phyloP scores from a whole-genome alignment of 306 rosid species.

The Coriaria nepalensis region DNA sequence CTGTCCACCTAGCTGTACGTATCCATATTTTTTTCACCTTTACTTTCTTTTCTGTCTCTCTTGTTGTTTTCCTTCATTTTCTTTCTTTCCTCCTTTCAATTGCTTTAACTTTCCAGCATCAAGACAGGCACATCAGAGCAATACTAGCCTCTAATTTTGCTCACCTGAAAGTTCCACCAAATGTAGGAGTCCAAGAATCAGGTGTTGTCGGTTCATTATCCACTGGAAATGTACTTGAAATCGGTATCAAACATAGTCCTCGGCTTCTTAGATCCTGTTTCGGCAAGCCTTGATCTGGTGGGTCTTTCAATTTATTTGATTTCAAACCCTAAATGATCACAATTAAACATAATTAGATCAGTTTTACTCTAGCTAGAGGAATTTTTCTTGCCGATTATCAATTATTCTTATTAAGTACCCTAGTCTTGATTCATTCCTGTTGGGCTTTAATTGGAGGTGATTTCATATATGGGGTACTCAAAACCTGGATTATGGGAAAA shows the following conservation, averaged over 20 bases:
- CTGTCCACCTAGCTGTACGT: no score
- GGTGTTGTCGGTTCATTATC: constrained; percentile 42
- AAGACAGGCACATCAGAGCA: no score
- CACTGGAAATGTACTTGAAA: constrained; percentile 69
- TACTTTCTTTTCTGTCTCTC: no score
- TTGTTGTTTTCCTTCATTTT: no score
- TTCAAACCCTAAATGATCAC: constrained; percentile 24
- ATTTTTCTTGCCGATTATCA: no score
- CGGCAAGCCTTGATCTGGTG: constrained; percentile 18
- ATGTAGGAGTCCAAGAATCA: constrained; percentile 82
- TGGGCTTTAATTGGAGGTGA: constrained; percentile 32
- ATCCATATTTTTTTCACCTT: no score
- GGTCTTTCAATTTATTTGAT: constrained; percentile 17
- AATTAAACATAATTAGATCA: no score
- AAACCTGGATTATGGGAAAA: constrained; percentile 32
- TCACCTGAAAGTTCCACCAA: constrained; percentile 47
- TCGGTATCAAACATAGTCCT: constrained; percentile 81
- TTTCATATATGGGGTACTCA: constrained; percentile 64
- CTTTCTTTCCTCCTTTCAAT: no score
- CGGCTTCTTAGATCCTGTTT: constrained; percentile 58
- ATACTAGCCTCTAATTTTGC: neutral
- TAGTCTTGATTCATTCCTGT: constrained; percentile 25
- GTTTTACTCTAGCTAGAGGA: no score
- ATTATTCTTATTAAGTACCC: neutral
- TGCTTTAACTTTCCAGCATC: no score